Evolutionary conservation across 1,284 basidiomycete species (phyloP), one percentile per base, ranked within the genome.

Genomic region (Ganoderma leucocontextum): DNA sequence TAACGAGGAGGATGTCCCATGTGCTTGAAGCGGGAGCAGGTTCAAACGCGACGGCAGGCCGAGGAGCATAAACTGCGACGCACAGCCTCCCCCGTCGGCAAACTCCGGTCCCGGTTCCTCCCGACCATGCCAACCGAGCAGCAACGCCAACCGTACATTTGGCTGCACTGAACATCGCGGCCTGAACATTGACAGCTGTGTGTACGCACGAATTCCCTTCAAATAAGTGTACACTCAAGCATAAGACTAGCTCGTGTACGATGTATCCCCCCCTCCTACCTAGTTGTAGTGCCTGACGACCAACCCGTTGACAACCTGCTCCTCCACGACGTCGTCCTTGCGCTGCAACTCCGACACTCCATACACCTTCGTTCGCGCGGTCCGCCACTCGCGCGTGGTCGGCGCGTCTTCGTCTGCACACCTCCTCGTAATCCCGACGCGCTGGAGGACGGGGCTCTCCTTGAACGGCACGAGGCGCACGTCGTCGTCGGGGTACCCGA

Each of bases 371-470:
- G 80, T 81, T 36, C 84, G 76, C 8, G 72, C 80, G 60, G 78
- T 83, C 39, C 83, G 78, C 81, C 82, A 84, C 42, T 76, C 73
- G 35, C 80, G 79, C 78, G 81, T 80, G 2, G 80, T 82, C 12
- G 82, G 82, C 2, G 82, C 80, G 2, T 78, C 71, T 33, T 70
- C 72, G 63, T 81, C 80, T 13, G 78, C 75, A 55, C 78, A 81
- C 13, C 75, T 71, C 4, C 77, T 70, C 33, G 78, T 57, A 61
- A 82, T 75, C 13, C 83, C 82, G 6, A 38, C 69, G 71, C 35
- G 76, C 67, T 80, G 75, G n/a, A 81, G 64, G 5, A 80, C 77
- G 1, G 79, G 78, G 62, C 79, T 81, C 7, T 78, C 73, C 15
- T 67, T 29, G 19, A 80, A 62, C 4, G 80, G 80, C 13, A 62